A percentile compares a stretch with the other conserved stretches of the same genome.
Conservation (phyloP, 441 rosid genomes). For the Adansonia madagascariensis region DNA sequence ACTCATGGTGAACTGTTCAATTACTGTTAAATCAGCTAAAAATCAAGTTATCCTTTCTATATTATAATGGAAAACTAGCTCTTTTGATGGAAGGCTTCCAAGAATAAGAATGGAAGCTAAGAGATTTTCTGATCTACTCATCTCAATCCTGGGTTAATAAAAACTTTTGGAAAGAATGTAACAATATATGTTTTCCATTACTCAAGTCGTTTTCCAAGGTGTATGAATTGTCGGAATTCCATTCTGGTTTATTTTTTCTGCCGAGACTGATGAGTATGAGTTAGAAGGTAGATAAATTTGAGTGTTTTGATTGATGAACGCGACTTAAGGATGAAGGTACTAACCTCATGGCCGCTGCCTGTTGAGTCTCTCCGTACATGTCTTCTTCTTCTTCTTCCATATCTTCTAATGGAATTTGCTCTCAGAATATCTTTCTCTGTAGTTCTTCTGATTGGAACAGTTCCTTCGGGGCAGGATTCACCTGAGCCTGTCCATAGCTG, state of each 20-base stretch:
- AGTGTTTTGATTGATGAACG: not conserved
- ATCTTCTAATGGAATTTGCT: conserved; percentile 51
- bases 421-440: conserved; percentile 56
- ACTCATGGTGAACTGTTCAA: not conserved
- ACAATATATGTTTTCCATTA: not conserved
- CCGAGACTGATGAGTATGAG: no score
- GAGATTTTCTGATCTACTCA: not conserved
- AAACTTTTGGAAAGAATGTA: not conserved
- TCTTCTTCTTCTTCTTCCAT: conserved; percentile 57
- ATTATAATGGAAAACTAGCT: not conserved
- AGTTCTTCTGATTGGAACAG: conserved; percentile 68
- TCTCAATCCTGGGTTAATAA: not conserved
- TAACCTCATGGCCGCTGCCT: conserved; percentile 72
- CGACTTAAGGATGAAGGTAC: conserved; percentile 14
- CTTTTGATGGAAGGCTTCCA: not conserved
- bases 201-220: not conserved
- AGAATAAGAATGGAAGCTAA: conserved; percentile 15
- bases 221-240: not conserved
- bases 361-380: conserved; percentile 64
- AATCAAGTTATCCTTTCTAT: not conserved
- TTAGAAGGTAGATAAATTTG: not conserved
- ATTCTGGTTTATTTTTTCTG: not conserved
- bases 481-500: conserved; percentile 68
- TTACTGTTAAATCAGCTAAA: conserved; percentile 3
- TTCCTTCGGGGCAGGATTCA: conserved; percentile 65